phyloP scores from a whole-genome alignment of 2,329 filamentous ascomycete genomes.

The Beauveria scarabaeidicola region DNA sequence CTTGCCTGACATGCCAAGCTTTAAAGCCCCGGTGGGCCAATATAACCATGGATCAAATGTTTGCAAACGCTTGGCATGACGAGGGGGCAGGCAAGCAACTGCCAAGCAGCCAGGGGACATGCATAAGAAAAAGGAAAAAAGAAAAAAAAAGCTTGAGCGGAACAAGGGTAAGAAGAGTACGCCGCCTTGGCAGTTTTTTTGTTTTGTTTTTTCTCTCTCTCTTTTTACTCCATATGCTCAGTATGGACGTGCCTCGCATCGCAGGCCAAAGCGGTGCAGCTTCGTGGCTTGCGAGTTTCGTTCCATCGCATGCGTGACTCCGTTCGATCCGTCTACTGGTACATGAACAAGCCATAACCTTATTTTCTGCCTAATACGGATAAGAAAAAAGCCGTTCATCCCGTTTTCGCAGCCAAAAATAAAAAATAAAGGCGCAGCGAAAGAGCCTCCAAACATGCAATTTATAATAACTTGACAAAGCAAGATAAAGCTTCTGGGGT shows the following conservation, averaged over 20 bases:
- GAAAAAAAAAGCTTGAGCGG: not conserved
- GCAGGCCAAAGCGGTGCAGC: not conserved
- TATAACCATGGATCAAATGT: not conserved
- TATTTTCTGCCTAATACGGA: too few species aligned
- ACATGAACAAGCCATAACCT: too few species aligned
- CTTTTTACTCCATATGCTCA: not conserved
- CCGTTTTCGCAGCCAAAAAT: too few species aligned
- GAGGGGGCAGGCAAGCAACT: not conserved
- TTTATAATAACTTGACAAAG: too few species aligned
- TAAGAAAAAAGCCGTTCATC: too few species aligned
- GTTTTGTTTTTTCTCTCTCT: too few species aligned
- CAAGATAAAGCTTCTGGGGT: too few species aligned
- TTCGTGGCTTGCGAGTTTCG: not conserved
- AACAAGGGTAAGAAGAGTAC: not conserved
- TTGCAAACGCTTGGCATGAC: constrained; percentile 2
- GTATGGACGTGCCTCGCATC: not conserved
- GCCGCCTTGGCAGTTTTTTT: not conserved
- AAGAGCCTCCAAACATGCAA: too few species aligned
- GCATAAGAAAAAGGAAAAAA: not conserved
- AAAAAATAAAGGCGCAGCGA: too few species aligned
- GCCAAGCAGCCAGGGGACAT: not conserved
- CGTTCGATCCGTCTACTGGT: not conserved
- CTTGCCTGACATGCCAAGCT: constrained; percentile 4
- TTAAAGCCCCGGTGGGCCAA: constrained; percentile 1
- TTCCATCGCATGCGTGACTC: too few species aligned